Evolutionary conservation across 768 basidiomycete genomes (phyloP).

Genomic region (Multifurca ochricompacta): DNA sequence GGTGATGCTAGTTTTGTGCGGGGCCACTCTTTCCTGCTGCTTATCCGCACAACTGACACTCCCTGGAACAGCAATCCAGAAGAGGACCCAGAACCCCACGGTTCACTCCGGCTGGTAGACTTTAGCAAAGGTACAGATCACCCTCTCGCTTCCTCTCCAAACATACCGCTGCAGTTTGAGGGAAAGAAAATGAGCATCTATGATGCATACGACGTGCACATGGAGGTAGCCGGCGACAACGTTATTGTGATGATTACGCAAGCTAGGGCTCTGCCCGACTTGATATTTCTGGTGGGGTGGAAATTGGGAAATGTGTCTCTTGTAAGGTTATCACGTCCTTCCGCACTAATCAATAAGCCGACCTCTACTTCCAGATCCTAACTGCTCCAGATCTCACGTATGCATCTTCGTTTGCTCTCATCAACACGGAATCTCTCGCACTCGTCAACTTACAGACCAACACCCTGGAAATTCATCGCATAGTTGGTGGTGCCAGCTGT

Average conservation of each 20-base stretch:
- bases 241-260: constrained; percentile 14
- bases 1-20: constrained; percentile 13
- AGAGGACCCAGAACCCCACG: constrained; percentile 8
- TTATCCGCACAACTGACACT: not conserved
- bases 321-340: not conserved
- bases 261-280: constrained; percentile 7
- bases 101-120: constrained; percentile 4
- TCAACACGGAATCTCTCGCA: constrained; percentile 1
- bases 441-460: constrained; percentile 8
- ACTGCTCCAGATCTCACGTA: constrained; percentile 14
- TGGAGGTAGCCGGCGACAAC: constrained; percentile 8
- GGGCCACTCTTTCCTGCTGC: not conserved
- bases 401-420: constrained; percentile 13
- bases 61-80: not conserved
- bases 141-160: constrained; percentile 5
- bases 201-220: constrained; percentile 10
- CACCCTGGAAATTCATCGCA: constrained; percentile 8
- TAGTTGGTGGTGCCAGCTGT: not conserved
- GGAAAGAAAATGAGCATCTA: not conserved
- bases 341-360: not conserved
- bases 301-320: constrained; percentile 9
- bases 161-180: constrained; percentile 4
- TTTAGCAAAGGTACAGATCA: constrained; percentile 7
- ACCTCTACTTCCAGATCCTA: not conserved
- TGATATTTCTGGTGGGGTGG: constrained; percentile 6